These are phyloP conservation scores for Cystobasidium pallidum DNA, from an alignment of 1,284 basidiomycete species.

Conservation along the genomic window DNA sequence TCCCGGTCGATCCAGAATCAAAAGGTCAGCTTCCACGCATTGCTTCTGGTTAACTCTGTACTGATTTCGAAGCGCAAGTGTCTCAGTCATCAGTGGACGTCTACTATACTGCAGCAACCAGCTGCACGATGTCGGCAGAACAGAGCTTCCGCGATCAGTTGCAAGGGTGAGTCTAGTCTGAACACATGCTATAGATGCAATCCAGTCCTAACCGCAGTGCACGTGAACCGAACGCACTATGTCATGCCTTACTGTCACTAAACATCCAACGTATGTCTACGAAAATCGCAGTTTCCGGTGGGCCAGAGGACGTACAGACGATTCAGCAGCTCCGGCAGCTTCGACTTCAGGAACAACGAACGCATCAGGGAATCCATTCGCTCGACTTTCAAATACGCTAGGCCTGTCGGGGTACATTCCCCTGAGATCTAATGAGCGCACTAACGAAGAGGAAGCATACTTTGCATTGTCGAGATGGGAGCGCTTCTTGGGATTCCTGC, in stretches of 20 bases:
- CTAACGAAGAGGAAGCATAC: constrained; percentile 95
- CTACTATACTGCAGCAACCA: background rate
- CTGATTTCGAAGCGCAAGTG: background rate
- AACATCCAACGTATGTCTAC: background rate
- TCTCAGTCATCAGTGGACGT: background rate
- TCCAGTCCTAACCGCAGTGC: constrained; percentile 5
- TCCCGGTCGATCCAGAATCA: constrained; percentile 6
- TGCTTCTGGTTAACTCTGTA: background rate
- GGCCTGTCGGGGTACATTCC: constrained; percentile 75
- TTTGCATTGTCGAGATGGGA: constrained; percentile 84
- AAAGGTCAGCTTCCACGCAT: background rate
- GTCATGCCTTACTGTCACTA: background rate
- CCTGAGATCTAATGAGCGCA: constrained; percentile 75
- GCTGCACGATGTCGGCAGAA: constrained; percentile 24
- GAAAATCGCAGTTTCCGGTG: constrained; percentile 33
- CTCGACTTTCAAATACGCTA: constrained; percentile 38
- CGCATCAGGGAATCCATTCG: constrained; percentile 34
- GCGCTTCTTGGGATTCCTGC: constrained; percentile 89
- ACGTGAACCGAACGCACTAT: constrained; percentile 1
- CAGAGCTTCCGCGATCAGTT: constrained; percentile 42
- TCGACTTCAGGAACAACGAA: constrained; percentile 4
- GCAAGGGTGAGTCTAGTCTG: constrained; percentile 32
- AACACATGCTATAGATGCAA: background rate
- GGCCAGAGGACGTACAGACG: constrained; percentile 30
- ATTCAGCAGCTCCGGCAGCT: constrained; percentile 13